Conservation (phyloP, 768 basidiomycete species). For the Suillus luteus region DNA sequence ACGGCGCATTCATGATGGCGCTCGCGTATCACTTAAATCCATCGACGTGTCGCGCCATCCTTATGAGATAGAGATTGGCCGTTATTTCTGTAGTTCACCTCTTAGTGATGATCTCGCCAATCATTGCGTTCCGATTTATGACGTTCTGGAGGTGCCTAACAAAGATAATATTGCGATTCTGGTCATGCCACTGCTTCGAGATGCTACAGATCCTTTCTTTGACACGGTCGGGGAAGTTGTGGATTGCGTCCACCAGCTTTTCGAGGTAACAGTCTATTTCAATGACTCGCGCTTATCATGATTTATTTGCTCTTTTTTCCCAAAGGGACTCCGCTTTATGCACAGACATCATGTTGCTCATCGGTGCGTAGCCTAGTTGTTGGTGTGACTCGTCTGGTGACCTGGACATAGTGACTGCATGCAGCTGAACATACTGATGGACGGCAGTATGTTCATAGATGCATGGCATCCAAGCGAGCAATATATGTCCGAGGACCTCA, state of each 20-base stretch:
- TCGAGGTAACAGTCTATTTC: constrained; percentile 20
- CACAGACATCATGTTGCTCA: constrained; percentile 41
- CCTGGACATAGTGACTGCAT: constrained; percentile 32
- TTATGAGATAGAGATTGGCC: constrained; percentile 21
- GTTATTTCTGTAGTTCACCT: constrained; percentile 15
- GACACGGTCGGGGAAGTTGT: constrained; percentile 26
- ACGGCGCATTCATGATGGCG: constrained; percentile 23
- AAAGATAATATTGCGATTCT: constrained; percentile 16
- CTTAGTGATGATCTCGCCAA: constrained; percentile 15
- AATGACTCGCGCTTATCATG: neutral
- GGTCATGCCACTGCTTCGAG: constrained; percentile 27
- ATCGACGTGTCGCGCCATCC: constrained; percentile 15
- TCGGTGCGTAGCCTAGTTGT: constrained; percentile 25
- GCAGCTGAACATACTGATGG: constrained; percentile 37
- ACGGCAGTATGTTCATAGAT: constrained; percentile 29
- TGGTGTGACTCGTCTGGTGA: constrained; percentile 11
- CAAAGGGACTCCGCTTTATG: constrained; percentile 41
- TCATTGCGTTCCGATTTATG: constrained; percentile 27
- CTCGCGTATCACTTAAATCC: constrained; percentile 31
- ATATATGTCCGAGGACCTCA: constrained; percentile 7
- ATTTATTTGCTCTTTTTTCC: neutral
- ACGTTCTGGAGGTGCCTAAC: constrained; percentile 13
- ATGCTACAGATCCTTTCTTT: constrained; percentile 19
- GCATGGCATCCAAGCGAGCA: constrained; percentile 27
- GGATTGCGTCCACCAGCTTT: constrained; percentile 24